Base-by-base conservation (phyloP, 768 basidiomycete species). In the Zangia roseola region DNA sequence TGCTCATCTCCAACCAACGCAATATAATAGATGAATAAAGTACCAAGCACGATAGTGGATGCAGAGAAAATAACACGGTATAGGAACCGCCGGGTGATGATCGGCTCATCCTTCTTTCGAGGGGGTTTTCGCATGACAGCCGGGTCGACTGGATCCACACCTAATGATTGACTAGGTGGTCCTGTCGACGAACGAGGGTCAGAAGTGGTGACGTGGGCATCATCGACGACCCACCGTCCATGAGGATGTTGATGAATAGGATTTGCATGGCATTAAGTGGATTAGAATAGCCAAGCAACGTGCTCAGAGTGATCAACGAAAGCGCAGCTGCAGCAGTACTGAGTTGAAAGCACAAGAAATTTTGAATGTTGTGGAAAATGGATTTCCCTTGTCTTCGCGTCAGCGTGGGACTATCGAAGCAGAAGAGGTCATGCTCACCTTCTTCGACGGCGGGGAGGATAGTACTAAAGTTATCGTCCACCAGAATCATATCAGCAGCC, bases 181-280 rank as follows among this genome's bases (percentile, higher is more conserved):
- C 92, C 91, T 93, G 63, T 36, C 48, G 54, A 35, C 5, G 31
- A 43, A 24, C 10, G 25, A 19, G 30, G 16, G 34, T 28, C 7
- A 52, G 28, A 13, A 26, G 44, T 26, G 47, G 30, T 21, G 34
- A 21, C 30, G 17, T 8, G 24, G 38, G 17, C 4, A 42, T 43
- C 50, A 21, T 19, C 2, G 6, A 28, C 33, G 16, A 68, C 78
- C 28, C 48, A 87, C 93, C 94, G 56, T 98, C 95, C 94, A 98
- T 98, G 40, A 98, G 80, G 64, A 97, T 97, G 71, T 98, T 97
- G 62, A 97, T 97, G 65, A 97, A 98, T n/a, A 98, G 72, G 60
- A 98, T 98, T 68, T 98, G 94, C 94, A 97, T 97, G 4, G 94
- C 86, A 61, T 98, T 98, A 54, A 98, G 77, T 4, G 94, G 94